Evolutionary conservation across 352 stramenopile genomes (phyloP), one percentile per base, ranked within the genome.

Genomic region (Stramenopiles sp.): DNA sequence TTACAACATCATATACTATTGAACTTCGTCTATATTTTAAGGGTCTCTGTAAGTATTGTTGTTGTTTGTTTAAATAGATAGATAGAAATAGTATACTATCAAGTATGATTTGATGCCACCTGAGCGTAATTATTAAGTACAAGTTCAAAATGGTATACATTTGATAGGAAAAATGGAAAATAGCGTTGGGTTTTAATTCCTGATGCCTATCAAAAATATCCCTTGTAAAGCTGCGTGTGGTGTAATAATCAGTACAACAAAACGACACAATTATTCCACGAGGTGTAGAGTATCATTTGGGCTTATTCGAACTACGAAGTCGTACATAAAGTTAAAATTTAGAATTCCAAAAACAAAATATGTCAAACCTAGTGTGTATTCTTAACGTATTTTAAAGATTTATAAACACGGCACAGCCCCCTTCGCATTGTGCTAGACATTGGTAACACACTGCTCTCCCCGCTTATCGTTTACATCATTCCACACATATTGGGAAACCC

Each of bases 401-500:
- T 25, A 25, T 25, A 27, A 71, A 71, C 22, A 27, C 22, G 27
- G n/a, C n/a, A n/a, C n/a, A n/a, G n/a, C n/a, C n/a, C n/a, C n/a
- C n/a, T n/a, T n/a, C n/a, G n/a, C n/a, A n/a, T n/a, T n/a, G n/a
- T n/a, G n/a, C n/a, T 33, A 78, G 8, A 78, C 71, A 14, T 78
- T 78, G 8, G 14, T 33, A 31, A 78, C 71, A 33, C 71, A 78
- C 39, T 55, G 39, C 71, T 78, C 71, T 33, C 71, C 31, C 1
- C 31, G 71, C 22, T 78, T 78, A 33, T 4, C 1, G 14, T 78
- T 78, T 33, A 78, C 71, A 14, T 78, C 71, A 33, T 33, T 78
- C 71, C 71, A 78, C 4, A 78, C 71, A 33, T 78, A 78, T 14
- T 78, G 4, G 71, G 71, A 78, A 4, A 78, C 71, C 71, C 71